Evolutionary conservation across 176 grass and related monocot genomes (phyloP).

Genomic region (Bromus sterilis): DNA sequence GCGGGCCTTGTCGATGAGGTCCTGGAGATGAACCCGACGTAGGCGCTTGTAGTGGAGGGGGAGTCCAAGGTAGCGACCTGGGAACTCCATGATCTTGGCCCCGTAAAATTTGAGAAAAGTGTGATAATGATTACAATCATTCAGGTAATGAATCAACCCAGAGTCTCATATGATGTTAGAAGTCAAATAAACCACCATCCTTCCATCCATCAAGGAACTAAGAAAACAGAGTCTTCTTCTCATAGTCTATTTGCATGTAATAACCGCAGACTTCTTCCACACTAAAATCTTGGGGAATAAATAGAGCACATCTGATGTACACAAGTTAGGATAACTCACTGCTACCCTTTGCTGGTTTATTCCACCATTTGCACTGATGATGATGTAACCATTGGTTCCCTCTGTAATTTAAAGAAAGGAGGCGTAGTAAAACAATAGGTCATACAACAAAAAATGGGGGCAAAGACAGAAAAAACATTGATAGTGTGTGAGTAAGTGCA

Average conservation of each 20-base stretch:
- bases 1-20: too few relatives aligned
- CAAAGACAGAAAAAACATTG: not conserved
- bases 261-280: not conserved
- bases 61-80: too few relatives aligned
- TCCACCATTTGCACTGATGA: conserved; percentile 94
- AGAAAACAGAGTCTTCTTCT: not conserved
- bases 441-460: not conserved
- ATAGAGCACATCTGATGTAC: not conserved
- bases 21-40: too few relatives aligned
- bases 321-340: conserved; percentile 41
- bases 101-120: not conserved
- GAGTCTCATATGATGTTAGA: not conserved
- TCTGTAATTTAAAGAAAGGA: conserved; percentile 29
- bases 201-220: not conserved
- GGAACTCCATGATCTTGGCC: too few relatives aligned
- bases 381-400: conserved; percentile 66
- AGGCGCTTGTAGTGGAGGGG: too few relatives aligned
- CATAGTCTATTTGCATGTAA: not conserved
- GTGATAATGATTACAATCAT: not conserved
- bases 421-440: not conserved
- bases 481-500: conserved; percentile 2
- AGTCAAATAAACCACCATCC: not conserved
- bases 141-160: not conserved
- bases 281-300: not conserved
- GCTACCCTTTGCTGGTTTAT: conserved; percentile 99